Percentiles rank a stretch among this genome's conserved stretches.
Evolutionary conservation across 208 protist species (phyloP).

Genomic region (Trypanosoma mega): DNA sequence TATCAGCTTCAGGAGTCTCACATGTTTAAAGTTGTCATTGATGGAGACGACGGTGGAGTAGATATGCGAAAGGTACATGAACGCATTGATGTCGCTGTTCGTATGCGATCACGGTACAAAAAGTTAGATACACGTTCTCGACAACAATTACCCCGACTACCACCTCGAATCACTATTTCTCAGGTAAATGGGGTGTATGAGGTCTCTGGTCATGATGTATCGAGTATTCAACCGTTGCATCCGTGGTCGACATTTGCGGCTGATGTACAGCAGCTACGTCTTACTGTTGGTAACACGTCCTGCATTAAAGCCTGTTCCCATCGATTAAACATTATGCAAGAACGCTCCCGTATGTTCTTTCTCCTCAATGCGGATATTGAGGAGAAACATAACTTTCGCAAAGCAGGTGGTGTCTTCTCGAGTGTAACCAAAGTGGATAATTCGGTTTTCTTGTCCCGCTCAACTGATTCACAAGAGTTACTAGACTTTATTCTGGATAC

Average conservation of each 20-base stretch:
- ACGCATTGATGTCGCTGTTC: conserved; percentile 71
- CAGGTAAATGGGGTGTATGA: conserved; percentile 65
- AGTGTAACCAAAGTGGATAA: conserved; percentile 83
- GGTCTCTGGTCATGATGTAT: conserved; percentile 50
- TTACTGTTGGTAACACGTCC: conserved; percentile 67
- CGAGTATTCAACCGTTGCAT: conserved; percentile 28
- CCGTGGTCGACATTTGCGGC: conserved; percentile 69
- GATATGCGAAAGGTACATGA: conserved; percentile 84
- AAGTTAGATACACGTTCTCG: conserved; percentile 7
- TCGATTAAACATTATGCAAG: conserved; percentile 90
- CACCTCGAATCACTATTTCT: conserved; percentile 42
- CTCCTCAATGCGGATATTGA: conserved; percentile 89
- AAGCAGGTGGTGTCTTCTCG: conserved; percentile 85
- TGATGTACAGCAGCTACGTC: conserved; percentile 70
- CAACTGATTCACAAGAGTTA: conserved; percentile 77
- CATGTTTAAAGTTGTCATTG: conserved; percentile 88
- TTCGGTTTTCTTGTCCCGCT: conserved; percentile 63
- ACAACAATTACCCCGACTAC: conserved; percentile 19
- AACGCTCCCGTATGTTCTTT: conserved; percentile 91
- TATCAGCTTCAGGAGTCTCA: conserved; percentile 54
- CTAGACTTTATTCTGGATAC: conserved; percentile 76
- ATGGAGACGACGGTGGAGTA: conserved; percentile 88
- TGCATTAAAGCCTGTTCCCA: conserved; percentile 83
- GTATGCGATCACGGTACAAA: conserved; percentile 72
- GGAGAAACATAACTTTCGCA: conserved; percentile 70